Evolutionary conservation across 257 asterid genomes (phyloP).

Genomic region (Asclepias syriaca): DNA sequence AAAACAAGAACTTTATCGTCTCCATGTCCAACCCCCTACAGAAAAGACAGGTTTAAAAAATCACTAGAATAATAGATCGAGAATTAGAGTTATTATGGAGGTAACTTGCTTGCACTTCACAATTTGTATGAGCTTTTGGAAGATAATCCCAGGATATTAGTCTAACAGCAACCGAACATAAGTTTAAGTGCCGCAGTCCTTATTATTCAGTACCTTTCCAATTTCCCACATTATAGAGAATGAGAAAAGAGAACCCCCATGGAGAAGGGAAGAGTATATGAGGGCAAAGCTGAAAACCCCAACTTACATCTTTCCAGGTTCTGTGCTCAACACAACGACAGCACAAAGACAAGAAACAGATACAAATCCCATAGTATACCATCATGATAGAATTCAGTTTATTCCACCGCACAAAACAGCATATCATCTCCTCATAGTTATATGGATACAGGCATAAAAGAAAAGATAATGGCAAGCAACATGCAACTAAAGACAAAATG

Average conservation of each 20-base stretch:
- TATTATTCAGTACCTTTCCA: not conserved
- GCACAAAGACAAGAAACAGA: not conserved
- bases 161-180: not conserved
- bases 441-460: not conserved
- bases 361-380: not conserved
- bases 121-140: not conserved
- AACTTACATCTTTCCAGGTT: not conserved
- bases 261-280: not conserved
- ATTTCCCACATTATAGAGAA: not conserved
- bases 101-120: not conserved
- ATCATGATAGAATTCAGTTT: not conserved
- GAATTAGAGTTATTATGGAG: not conserved
- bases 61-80: not conserved
- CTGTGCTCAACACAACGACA: not conserved
- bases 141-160: not conserved
- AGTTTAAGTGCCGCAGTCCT: too few species aligned
- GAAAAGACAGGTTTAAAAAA: conserved; percentile 8
- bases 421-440: not conserved
- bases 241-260: not conserved
- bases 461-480: not conserved
- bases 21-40: conserved; percentile 93
- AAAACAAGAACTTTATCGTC: conserved; percentile 98
- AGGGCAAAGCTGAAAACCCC: not conserved
- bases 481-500: not conserved
- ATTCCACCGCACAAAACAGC: not conserved